phyloP scores from a whole-genome alignment of 495 filamentous ascomycete genomes.

The Penicillium robsamsonii region DNA sequence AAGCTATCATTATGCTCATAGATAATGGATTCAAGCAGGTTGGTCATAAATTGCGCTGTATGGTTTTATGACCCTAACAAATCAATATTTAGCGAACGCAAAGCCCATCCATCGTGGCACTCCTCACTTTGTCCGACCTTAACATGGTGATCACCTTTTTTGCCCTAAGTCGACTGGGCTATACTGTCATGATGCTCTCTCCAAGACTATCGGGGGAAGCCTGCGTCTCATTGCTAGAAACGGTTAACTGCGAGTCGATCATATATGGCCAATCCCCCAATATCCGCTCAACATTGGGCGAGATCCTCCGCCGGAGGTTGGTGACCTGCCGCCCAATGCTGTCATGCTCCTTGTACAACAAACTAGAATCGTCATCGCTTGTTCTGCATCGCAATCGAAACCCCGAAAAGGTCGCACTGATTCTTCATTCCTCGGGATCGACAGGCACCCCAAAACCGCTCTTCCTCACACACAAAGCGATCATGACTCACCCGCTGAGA shows the following conservation, averaged over 20 bases:
- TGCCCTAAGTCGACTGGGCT: conserved; percentile 57
- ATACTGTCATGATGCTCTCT: conserved; percentile 58
- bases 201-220: conserved; percentile 53
- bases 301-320: conserved; percentile 36
- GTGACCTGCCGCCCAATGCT: conserved; percentile 36
- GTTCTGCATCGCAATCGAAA: conserved; percentile 35
- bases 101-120: conserved; percentile 43
- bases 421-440: conserved; percentile 58
- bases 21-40: conserved; percentile 40
- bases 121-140: conserved; percentile 55
- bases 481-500: conserved; percentile 38
- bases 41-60: not conserved
- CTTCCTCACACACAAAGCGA: conserved; percentile 37
- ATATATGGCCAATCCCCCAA: conserved; percentile 39
- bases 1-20: conserved; percentile 39
- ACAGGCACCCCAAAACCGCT: conserved; percentile 58
- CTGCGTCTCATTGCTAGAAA: conserved; percentile 50
- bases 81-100: conserved; percentile 25
- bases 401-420: conserved; percentile 37
- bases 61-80: not conserved
- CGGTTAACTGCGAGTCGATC: conserved; percentile 46
- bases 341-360: conserved; percentile 14
- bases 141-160: conserved; percentile 57
- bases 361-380: conserved; percentile 27
- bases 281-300: conserved; percentile 42